Evolutionary conservation across 352 stramenopile species (phyloP).

Genomic region (Aphanomyces stellatus): DNA sequence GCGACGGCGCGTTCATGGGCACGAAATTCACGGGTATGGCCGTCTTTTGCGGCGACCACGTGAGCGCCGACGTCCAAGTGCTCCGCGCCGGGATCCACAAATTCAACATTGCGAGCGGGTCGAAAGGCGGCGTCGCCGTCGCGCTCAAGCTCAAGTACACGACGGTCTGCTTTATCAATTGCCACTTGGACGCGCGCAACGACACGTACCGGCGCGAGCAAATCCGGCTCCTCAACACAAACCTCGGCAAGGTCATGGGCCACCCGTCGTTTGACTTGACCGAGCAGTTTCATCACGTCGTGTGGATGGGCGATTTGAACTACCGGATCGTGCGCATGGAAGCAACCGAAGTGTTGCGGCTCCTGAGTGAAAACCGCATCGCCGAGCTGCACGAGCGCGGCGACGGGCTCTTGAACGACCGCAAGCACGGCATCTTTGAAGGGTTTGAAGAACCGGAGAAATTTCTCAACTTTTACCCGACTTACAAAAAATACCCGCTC

Average conservation of each 20-base stretch:
- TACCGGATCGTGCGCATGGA: conserved; percentile 75
- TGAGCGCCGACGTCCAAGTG: conserved; percentile 59
- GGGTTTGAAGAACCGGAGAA: conserved; percentile 75
- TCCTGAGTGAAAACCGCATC: conserved; percentile 69
- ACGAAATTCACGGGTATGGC: conserved; percentile 82
- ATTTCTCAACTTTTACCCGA: conserved; percentile 83
- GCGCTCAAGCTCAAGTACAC: conserved; percentile 65
- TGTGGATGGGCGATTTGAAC: conserved; percentile 88
- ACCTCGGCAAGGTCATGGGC: conserved; percentile 70
- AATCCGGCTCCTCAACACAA: conserved; percentile 68
- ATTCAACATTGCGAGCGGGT: conserved; percentile 72
- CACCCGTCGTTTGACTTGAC: conserved; percentile 74
- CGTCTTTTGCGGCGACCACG: conserved; percentile 52
- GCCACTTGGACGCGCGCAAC: conserved; percentile 74
- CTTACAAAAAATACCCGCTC: conserved; percentile 84
- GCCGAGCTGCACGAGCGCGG: conserved; percentile 78
- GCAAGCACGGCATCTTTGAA: conserved; percentile 65
- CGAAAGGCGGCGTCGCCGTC: conserved; percentile 70
- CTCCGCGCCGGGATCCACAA: conserved; percentile 67
- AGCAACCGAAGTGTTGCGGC: conserved; percentile 62
- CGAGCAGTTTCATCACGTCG: conserved; percentile 83
- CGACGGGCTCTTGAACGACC: conserved; percentile 74
- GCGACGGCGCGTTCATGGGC: conserved; percentile 71
- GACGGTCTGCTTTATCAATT: conserved; percentile 80
- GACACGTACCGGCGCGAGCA: conserved; percentile 74